These are phyloP conservation scores for Entomortierella parvispora DNA, from an alignment of 192 early-diverging fungal genomes.

Conservation along the genomic window DNA sequence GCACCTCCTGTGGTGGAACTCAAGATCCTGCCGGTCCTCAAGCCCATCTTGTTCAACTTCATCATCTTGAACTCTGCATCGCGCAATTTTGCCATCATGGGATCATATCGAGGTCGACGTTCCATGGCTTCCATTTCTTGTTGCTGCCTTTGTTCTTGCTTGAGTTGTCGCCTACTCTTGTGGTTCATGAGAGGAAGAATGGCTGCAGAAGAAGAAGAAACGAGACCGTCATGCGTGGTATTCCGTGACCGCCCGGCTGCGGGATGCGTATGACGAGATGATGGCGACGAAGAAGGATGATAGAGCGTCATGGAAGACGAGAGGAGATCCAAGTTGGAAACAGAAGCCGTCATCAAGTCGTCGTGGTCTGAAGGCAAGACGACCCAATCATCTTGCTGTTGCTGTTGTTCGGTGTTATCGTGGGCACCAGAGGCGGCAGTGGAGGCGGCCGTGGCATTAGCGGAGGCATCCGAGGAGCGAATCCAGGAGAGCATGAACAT, in stretches of 20 bases:
- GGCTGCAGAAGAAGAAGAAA: constrained; percentile 4
- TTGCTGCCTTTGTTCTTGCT: constrained; percentile 26
- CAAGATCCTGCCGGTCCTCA: constrained; percentile 26
- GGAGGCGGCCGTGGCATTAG: not conserved
- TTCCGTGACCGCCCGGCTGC: not conserved
- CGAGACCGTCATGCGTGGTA: not conserved
- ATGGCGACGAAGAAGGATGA: not conserved
- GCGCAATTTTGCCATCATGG: constrained; percentile 37
- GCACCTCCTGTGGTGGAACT: constrained; percentile 5
- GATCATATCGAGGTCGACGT: constrained; percentile 33
- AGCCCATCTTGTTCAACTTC: constrained; percentile 20
- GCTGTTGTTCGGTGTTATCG: not conserved
- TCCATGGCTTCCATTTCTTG: constrained; percentile 24
- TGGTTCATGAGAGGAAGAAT: not conserved
- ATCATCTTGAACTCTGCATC: constrained; percentile 28
- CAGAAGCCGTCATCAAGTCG: constrained; percentile 29
- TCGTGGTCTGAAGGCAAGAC: constrained; percentile 35
- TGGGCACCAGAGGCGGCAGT: not conserved
- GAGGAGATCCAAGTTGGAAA: constrained; percentile 42
- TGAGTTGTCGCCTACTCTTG: constrained; percentile 43
- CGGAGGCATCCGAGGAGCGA: constrained; percentile 29
- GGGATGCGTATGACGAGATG: constrained; percentile 4
- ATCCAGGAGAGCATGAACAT: constrained; percentile 49
- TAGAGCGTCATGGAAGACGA: constrained; percentile 39
- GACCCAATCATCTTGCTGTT: constrained; percentile 41